Evolutionary conservation across 2,329 filamentous ascomycete genomes (phyloP), one percentile per base, ranked within the genome.

Genomic region (Sarocladiaceae sp.): DNA sequence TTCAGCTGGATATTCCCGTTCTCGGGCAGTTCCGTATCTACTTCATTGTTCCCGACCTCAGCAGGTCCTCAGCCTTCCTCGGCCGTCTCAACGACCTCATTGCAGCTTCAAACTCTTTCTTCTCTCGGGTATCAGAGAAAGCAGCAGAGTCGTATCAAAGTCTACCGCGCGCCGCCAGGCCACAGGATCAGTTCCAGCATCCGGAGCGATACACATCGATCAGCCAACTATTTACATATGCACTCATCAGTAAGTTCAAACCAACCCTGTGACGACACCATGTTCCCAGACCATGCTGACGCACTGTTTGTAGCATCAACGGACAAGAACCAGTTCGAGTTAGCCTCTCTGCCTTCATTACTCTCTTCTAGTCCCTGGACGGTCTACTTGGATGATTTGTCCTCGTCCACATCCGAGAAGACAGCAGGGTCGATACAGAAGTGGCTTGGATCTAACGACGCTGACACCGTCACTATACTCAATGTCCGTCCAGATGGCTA

Each of bases 11-110:
- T 61, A 88, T 91, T 40, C 88, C 88, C 1, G 80, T 90, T 67
- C 72, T 91, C 5, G 84, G 87, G 23, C 88, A 92, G 62, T 92
- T 91, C 71, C 79, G 86, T 47, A 79, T 90, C 42, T 90, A 88
- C 65, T 77, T 91, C 55, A 78, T 92, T 55, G 79, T 83, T 55
- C 82, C 80, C 61, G 76, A 88, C 59, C 73, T 89, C 72, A 76
- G 52, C 65, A 74, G 28, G 4, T 22, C 77, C 3, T 71, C 71
- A 51, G 69, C 71, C 1, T 88, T 88, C 66, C 71, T 90, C 22
- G 71, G 78, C 6, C 74, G 72, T 0, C 75, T 90, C 36, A 86
- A 79, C 58, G 68, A 74, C 23, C 70, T 76, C 10, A 73, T 88
- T 48, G 72, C 75, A 1, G 71, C 75, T 1, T 62, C 66, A 25